Percentiles rank a stretch among this genome's conserved stretches.
Evolutionary conservation across 73 alveolate genomes (phyloP).

Genomic region (Effrenium voratum): DNA sequence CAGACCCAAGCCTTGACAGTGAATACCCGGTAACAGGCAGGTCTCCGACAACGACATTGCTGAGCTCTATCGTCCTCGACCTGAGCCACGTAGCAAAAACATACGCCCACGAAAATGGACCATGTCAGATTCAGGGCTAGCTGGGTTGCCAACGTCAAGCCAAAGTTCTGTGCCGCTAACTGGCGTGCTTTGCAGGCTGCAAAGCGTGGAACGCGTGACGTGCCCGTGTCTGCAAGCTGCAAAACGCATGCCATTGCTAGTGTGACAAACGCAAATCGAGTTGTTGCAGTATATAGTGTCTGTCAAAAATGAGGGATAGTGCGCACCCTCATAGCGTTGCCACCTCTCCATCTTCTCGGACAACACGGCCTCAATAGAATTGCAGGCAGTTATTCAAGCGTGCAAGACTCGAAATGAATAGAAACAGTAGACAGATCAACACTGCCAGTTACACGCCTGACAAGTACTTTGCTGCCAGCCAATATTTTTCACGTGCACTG

Average conservation of each 20-base stretch:
- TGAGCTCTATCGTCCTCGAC: slow-evolving; percentile 46
- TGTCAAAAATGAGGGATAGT: no score
- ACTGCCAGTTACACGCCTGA: not conserved
- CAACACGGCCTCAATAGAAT: slow-evolving; percentile 17
- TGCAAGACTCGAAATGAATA: not conserved
- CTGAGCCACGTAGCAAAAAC: not conserved
- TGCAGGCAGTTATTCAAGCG: not conserved
- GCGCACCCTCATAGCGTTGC: not conserved
- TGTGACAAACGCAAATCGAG: not conserved
- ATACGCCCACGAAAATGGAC: not conserved
- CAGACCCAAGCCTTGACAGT: not conserved
- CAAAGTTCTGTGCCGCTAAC: slow-evolving; percentile 28
- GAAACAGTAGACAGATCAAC: not conserved
- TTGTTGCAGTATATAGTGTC: no score
- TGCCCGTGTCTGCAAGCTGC: not conserved
- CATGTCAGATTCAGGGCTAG: not conserved
- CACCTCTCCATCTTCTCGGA: slow-evolving; percentile 53
- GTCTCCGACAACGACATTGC: slow-evolving; percentile 39
- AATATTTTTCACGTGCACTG: no score
- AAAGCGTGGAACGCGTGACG: not conserved
- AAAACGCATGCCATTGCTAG: not conserved
- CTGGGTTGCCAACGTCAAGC: not conserved
- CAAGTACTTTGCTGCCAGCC: no score
- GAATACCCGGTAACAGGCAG: not conserved
- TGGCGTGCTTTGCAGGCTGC: not conserved